Conservation (phyloP, 805 yeast genomes). For the Saturnispora saitoi region DNA sequence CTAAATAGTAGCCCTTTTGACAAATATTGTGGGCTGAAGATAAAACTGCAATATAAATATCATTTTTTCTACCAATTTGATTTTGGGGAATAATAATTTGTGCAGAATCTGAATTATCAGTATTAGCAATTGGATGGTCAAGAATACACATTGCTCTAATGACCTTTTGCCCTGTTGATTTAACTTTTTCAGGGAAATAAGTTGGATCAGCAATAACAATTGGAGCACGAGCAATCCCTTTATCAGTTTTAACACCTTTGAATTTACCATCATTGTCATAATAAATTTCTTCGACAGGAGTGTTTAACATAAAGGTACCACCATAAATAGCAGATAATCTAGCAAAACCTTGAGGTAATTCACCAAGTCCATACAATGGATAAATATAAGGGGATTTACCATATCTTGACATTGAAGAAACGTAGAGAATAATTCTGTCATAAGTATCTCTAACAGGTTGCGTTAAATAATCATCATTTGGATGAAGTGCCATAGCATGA, state of each 20-base stretch:
- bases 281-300: constrained; percentile 84
- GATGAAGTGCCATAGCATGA: constrained; percentile 97
- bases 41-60: constrained; percentile 86
- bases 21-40: constrained; percentile 87
- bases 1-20: constrained; percentile 81
- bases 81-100: constrained; percentile 96
- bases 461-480: constrained; percentile 80
- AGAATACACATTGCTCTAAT: constrained; percentile 83
- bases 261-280: constrained; percentile 68
- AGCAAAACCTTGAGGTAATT: constrained; percentile 98
- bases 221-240: constrained; percentile 87
- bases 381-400: constrained; percentile 96
- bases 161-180: constrained; percentile 63
- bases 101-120: constrained; percentile 75
- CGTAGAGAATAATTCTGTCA: constrained; percentile 77
- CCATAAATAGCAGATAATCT: constrained; percentile 95
- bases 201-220: constrained; percentile 96
- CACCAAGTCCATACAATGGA: constrained; percentile 95
- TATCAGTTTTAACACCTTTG: constrained; percentile 81
- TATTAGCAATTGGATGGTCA: constrained; percentile 81
- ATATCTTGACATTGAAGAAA: constrained; percentile 85
- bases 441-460: constrained; percentile 89
- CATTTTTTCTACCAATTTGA: constrained; percentile 87
- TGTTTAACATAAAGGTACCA: constrained; percentile 96
- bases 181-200: constrained; percentile 80